Conservation (phyloP, 192 early-diverging fungal species). For the Haplosporangium gracile region DNA sequence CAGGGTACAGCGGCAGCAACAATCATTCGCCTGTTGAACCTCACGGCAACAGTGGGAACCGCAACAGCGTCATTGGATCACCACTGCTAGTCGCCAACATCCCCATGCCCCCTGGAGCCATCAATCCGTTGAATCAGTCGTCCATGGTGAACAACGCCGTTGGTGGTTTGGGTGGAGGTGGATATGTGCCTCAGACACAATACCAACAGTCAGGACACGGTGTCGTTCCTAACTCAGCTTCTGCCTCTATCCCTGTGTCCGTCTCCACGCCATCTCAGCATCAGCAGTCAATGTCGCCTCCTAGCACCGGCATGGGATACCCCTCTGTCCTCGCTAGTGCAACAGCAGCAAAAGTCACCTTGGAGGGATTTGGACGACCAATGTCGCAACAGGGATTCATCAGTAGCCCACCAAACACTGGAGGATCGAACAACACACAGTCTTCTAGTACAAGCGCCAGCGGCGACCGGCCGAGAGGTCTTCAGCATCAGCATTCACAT, state of each 20-base stretch:
- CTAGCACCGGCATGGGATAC: not conserved
- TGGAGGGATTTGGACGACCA: conserved; percentile 5
- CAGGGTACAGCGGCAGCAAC: not conserved
- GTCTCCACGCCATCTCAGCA: not conserved
- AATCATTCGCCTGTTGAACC: conserved; percentile 11
- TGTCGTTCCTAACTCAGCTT: not conserved
- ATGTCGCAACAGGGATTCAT: conserved; percentile 32
- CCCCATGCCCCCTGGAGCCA: conserved; percentile 40
- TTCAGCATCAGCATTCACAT: conserved; percentile 19
- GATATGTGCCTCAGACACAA: conserved; percentile 37
- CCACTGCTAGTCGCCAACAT: conserved; percentile 33
- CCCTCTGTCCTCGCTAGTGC: not conserved
- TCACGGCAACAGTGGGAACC: not conserved
- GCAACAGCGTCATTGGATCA: conserved; percentile 40
- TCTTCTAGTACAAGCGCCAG: not conserved
- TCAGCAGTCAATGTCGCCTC: not conserved
- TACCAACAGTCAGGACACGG: conserved; percentile 21
- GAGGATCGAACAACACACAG: not conserved
- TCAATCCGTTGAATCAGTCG: conserved; percentile 37
- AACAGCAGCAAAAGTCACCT: not conserved
- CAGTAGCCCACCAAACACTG: not conserved
- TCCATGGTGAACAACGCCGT: not conserved
- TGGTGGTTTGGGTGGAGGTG: not conserved
- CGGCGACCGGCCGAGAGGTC: conserved; percentile 8
- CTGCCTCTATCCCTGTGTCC: not conserved